These are phyloP conservation scores for Crucibulum laeve DNA, from an alignment of 768 basidiomycete genomes.

Conservation along the genomic window DNA sequence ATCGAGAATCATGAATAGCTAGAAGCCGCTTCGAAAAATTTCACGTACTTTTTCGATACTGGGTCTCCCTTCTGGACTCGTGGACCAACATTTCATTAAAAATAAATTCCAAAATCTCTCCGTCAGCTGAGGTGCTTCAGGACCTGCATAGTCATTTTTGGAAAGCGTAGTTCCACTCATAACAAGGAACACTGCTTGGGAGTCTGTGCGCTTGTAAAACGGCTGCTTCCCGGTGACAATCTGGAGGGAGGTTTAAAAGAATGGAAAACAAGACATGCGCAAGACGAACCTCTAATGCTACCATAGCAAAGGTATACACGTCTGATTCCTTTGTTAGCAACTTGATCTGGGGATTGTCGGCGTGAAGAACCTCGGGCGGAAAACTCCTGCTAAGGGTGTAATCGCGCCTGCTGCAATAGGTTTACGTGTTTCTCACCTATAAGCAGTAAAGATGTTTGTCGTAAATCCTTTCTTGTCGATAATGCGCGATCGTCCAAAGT, in stretches of 20 bases:
- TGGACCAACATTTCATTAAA: too few species aligned
- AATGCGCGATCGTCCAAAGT: constrained; percentile 3
- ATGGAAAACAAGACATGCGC: too few species aligned
- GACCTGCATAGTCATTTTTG: too few species aligned
- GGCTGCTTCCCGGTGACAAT: neutral
- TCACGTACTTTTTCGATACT: too few species aligned
- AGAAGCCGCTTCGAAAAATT: too few species aligned
- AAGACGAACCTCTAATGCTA: constrained; percentile 9
- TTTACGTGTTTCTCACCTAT: neutral
- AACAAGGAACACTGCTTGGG: too few species aligned
- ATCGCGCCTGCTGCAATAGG: neutral
- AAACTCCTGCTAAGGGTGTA: neutral
- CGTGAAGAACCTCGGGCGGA: neutral
- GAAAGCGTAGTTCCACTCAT: too few species aligned
- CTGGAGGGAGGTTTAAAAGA: neutral
- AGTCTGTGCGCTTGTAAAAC: neutral
- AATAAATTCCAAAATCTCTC: too few species aligned
- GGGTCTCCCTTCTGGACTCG: too few species aligned
- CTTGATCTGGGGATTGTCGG: neutral
- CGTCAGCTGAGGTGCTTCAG: too few species aligned
- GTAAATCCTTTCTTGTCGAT: constrained; percentile 2
- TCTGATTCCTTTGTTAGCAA: constrained; percentile 6
- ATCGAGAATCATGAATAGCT: too few species aligned
- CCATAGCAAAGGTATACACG: constrained; percentile 11
- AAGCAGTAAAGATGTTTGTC: neutral